Evolutionary conservation across 148 eudicot species (phyloP).

Genomic region (Chenopodium album): DNA sequence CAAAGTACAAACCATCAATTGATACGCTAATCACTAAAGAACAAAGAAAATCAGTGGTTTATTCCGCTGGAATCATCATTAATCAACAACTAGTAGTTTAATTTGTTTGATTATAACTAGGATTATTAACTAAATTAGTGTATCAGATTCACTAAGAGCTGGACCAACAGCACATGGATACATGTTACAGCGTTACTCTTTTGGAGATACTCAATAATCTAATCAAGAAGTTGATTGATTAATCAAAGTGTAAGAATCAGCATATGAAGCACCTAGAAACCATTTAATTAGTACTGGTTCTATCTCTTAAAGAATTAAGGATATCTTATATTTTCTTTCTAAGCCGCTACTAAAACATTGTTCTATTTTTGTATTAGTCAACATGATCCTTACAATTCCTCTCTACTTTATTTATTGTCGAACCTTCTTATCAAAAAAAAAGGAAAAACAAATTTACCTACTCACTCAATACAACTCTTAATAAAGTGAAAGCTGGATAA

Average conservation of each 20-base stretch:
- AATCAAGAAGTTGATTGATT: neutral
- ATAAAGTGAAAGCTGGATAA: too few relatives aligned
- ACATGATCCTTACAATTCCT: too few relatives aligned
- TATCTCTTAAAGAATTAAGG: too few relatives aligned
- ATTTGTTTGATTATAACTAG: neutral
- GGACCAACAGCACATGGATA: constrained; percentile 9
- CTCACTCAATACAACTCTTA: too few relatives aligned
- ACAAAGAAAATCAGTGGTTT: neutral
- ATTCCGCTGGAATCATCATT: neutral
- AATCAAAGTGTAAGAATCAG: neutral
- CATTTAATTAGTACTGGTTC: neutral
- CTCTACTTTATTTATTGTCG: too few relatives aligned
- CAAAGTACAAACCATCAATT: neutral
- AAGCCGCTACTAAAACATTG: too few relatives aligned
- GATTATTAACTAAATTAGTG: neutral
- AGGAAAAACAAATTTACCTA: too few relatives aligned
- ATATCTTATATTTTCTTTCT: too few relatives aligned
- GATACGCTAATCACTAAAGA: neutral
- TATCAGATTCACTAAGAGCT: neutral
- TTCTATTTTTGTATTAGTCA: too few relatives aligned
- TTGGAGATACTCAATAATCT: neutral
- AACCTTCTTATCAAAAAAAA: too few relatives aligned
- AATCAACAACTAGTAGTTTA: neutral
- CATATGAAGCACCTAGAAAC: neutral
- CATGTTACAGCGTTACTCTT: neutral